These are phyloP conservation scores for Skeletonema menzelii DNA, from an alignment of 108 stramenopile species.

Conservation along the genomic window DNA sequence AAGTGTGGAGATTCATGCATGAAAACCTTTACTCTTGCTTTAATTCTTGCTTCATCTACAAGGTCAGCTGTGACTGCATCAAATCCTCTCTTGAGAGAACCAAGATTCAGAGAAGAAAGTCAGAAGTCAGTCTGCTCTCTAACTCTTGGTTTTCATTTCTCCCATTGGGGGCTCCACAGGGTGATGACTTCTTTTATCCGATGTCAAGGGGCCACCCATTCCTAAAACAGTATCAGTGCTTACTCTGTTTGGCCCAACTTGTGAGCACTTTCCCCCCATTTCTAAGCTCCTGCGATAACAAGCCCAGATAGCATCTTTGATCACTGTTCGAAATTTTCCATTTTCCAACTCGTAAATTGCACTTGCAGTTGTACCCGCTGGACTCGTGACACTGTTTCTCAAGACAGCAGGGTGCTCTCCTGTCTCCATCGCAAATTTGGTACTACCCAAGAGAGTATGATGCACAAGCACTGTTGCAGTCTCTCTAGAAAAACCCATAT, in stretches of 20 bases:
- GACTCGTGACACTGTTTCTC: slow-evolving; percentile 88
- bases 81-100: neutral
- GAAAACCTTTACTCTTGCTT: neutral
- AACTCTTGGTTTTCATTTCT: slow-evolving; percentile 23
- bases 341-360: slow-evolving; percentile 94
- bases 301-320: slow-evolving; percentile 91
- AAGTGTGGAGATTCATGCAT: no score
- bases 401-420: slow-evolving; percentile 70
- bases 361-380: slow-evolving; percentile 93
- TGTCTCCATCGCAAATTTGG: slow-evolving; percentile 86
- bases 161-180: slow-evolving; percentile 40
- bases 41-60: neutral
- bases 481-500: slow-evolving; percentile 88
- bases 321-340: slow-evolving; percentile 88
- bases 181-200: slow-evolving; percentile 23
- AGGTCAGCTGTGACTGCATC: neutral
- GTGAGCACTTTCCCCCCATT: slow-evolving; percentile 63
- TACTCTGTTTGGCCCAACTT: slow-evolving; percentile 25
- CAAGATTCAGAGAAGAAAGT: neutral
- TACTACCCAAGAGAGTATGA: slow-evolving; percentile 80
- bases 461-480: slow-evolving; percentile 78
- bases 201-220: neutral
- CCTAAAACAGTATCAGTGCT: neutral
- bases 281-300: slow-evolving; percentile 83
- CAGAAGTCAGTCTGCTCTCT: neutral